These are phyloP conservation scores for Amoebophrya sp. DNA, from an alignment of 169 alveolate species.

Conservation along the genomic window DNA sequence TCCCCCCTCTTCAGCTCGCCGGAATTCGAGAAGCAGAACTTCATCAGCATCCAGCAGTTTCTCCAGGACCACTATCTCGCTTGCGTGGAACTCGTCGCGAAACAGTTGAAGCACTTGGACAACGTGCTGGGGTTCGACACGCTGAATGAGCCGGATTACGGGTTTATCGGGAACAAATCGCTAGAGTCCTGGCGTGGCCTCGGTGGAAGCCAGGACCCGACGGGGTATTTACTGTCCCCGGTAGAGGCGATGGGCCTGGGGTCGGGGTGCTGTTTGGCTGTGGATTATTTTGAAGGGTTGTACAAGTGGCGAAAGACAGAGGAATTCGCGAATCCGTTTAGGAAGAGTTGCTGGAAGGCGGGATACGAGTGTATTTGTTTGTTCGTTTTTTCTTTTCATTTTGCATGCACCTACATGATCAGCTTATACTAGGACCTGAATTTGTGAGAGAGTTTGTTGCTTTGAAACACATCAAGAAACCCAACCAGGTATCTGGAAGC, in stretches of 20 bases:
- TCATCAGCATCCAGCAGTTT: background rate
- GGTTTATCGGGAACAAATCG: background rate
- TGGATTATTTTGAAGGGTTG: background rate
- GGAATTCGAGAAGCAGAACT: background rate
- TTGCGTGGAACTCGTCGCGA: background rate
- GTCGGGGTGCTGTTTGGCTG: background rate
- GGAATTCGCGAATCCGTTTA: background rate
- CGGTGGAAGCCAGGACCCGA: background rate
- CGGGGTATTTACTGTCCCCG: background rate
- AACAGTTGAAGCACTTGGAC: background rate
- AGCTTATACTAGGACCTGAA: no score
- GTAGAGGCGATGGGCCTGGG: background rate
- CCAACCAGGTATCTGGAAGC: conserved; percentile 22
- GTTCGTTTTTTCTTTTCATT: no score
- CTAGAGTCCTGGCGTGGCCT: background rate
- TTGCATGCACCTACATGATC: no score
- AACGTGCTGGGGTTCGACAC: conserved; percentile 32
- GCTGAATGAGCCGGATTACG: conserved; percentile 29
- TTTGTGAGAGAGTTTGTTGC: no score
- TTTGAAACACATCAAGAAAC: no score
- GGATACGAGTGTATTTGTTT: background rate
- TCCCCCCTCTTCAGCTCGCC: background rate
- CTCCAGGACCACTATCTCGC: conserved; percentile 20
- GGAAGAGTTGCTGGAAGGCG: background rate
- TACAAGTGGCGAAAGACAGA: background rate